phyloP scores from a whole-genome alignment of 306 rosid species.

The Alnus glutinosa region DNA sequence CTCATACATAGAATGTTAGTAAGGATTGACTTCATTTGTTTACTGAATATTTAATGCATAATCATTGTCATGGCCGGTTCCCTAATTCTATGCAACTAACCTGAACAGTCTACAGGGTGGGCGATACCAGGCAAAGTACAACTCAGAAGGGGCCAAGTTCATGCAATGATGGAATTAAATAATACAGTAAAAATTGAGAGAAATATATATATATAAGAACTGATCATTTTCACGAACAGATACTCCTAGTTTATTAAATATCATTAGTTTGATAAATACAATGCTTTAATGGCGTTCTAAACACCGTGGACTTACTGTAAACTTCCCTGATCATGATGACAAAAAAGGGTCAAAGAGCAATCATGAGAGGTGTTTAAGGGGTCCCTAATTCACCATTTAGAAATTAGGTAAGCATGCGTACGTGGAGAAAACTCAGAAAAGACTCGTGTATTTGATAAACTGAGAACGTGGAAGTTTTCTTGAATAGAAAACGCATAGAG shows the following conservation, averaged over 20 bases:
- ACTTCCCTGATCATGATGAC: constrained; percentile 3
- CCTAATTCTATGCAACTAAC: constrained; percentile 55
- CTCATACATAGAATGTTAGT: constrained; percentile 31
- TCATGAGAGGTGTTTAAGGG: constrained; percentile 46
- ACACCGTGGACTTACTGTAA: constrained; percentile 22
- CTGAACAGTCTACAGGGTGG: constrained; percentile 59
- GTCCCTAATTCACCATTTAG: constrained; percentile 31
- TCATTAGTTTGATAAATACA: not conserved
- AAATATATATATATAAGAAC: not conserved
- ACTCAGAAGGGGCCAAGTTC: constrained; percentile 55
- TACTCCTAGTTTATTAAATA: too few relatives aligned
- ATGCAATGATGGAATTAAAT: constrained; percentile 45
- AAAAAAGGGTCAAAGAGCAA: constrained; percentile 34
- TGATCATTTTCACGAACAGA: too few relatives aligned
- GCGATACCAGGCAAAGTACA: constrained; percentile 47
- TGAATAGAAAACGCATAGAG: constrained; percentile 32
- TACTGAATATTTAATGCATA: constrained; percentile 33
- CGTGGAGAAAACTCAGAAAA: constrained; percentile 4
- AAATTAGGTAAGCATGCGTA: constrained; percentile 15
- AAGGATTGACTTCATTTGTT: constrained; percentile 53
- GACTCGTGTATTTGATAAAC: constrained; percentile 38
- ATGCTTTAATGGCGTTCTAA: constrained; percentile 27
- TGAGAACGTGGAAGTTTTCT: constrained; percentile 67
- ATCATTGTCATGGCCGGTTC: constrained; percentile 47
- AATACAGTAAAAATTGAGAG: too few relatives aligned